Base-by-base conservation (phyloP, 164 flowering plant genomes). In the Chimonanthus salicifolius region DNA sequence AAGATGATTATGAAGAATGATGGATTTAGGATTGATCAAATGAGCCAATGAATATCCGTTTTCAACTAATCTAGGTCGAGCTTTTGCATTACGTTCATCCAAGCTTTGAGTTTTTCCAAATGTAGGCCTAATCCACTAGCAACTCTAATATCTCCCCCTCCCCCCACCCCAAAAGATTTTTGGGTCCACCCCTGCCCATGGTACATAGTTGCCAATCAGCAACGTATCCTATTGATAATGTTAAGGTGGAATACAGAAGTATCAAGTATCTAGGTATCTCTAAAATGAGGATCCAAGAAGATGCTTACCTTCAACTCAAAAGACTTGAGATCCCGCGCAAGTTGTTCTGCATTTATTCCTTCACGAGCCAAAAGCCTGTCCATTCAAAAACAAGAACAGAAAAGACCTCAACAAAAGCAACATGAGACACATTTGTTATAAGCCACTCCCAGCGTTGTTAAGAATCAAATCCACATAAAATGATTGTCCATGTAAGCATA, bases 271-370 rank as follows among this genome's bases (percentile, higher is more conserved):
- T 54, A 11, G 60, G 60, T 54, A 54, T 54, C 60, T 11, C 16
- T 54, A n/a, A 48, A 50, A 45, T 7, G 7, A 11, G 3, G 6
- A 1, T 6, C 21, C 15, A n/a, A 4, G 6, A 46, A 60, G 18
- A 60, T 15, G 64, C 54, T 51, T 73, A 92, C 99, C 92, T 94
- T 93, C 69, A 95, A 78, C 70, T 95, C 97, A 71, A 93, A 95
- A 11, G 99, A 95, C 81, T 93, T 95, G 3, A 95, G 85, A 87
- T 93, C 99, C 18, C 99, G 83, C 4, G 99, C 94, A 74, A 95
- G 97, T 73, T 95, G 99, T 75, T 95, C 99, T 0, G 98, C 99
- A 84, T 93, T 93, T 76, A 95, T 83, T 70, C 99, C 99, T 81
- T 95, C 98, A 6, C 99, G 92, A 7, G 99, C 98, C 71, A 95